Conservation (phyloP, 306 rosid species). For the Cercis canadensis region DNA sequence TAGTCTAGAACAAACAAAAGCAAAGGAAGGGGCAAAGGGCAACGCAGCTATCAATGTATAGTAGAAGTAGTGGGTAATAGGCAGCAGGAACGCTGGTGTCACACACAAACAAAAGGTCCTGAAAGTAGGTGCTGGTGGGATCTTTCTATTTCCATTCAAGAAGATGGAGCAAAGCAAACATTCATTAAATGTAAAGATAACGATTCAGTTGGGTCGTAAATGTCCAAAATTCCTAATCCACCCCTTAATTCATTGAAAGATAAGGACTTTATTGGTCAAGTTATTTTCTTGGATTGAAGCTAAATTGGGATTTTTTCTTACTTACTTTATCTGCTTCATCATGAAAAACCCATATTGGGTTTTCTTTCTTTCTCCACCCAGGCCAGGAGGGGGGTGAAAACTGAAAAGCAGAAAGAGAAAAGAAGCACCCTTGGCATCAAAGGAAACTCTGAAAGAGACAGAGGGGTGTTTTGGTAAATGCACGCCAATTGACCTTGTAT, state of each 20-base stretch:
- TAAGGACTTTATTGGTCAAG: neutral
- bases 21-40: neutral
- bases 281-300: conserved; percentile 19
- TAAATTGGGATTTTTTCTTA: conserved; percentile 28
- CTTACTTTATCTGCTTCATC: conserved; percentile 45
- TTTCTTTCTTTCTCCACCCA: conserved; percentile 35
- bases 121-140: conserved; percentile 62
- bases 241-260: conserved; percentile 22
- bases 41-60: neutral
- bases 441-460: conserved; percentile 23
- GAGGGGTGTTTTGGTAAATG: conserved; percentile 47
- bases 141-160: conserved; percentile 45
- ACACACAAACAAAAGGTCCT: conserved; percentile 43
- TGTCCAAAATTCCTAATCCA: conserved; percentile 35
- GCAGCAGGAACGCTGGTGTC: conserved; percentile 53
- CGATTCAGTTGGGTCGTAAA: conserved; percentile 13
- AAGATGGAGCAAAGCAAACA: conserved; percentile 27
- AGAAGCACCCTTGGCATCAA: conserved; percentile 23
- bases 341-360: conserved; percentile 46
- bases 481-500: conserved; percentile 33
- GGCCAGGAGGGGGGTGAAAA: conserved; percentile 13
- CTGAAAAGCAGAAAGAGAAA: conserved; percentile 35
- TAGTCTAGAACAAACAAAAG: neutral
- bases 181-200: conserved; percentile 36
- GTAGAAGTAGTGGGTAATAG: conserved; percentile 38